These are phyloP conservation scores for Saxispiralis lemnorum DNA, from an alignment of 495 filamentous ascomycete species.

Conservation along the genomic window DNA sequence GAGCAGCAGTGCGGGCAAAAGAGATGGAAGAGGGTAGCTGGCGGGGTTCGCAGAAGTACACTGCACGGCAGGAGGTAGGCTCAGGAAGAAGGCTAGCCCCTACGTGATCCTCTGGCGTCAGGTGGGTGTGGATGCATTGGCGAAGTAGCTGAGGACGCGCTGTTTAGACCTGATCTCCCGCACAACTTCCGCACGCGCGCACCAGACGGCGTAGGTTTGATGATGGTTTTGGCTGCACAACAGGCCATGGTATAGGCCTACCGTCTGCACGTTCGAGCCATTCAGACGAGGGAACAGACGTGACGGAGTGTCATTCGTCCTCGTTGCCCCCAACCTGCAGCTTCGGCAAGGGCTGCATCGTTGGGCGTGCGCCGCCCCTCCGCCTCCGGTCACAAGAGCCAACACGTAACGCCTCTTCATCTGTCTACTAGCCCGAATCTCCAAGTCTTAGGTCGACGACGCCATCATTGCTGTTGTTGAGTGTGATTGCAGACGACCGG, in stretches of 20 bases:
- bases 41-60: not conserved
- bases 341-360: too few relatives aligned
- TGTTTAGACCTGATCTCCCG: not conserved
- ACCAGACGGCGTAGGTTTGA: not conserved
- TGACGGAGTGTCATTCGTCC: constrained; percentile 3
- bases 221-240: constrained; percentile 3
- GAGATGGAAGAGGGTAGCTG: not conserved
- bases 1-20: not conserved
- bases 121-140: not conserved
- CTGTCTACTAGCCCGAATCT: not conserved
- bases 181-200: constrained; percentile 1
- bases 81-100: not conserved
- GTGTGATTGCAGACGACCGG: not conserved
- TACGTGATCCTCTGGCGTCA: not conserved
- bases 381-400: not conserved
- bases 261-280: constrained; percentile 5
- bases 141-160: not conserved
- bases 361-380: not conserved
- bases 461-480: constrained; percentile 1
- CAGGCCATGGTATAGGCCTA: constrained; percentile 6
- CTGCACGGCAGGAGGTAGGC: not conserved
- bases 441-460: not conserved
- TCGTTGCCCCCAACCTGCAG: too few relatives aligned
- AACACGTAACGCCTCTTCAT: not conserved
- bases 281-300: constrained; percentile 5